A percentile compares a stretch with the other conserved stretches of the same genome.
These are phyloP conservation scores for Talaromyces nanjingensis DNA, from an alignment of 495 filamentous ascomycete genomes.

Conservation along the genomic window DNA sequence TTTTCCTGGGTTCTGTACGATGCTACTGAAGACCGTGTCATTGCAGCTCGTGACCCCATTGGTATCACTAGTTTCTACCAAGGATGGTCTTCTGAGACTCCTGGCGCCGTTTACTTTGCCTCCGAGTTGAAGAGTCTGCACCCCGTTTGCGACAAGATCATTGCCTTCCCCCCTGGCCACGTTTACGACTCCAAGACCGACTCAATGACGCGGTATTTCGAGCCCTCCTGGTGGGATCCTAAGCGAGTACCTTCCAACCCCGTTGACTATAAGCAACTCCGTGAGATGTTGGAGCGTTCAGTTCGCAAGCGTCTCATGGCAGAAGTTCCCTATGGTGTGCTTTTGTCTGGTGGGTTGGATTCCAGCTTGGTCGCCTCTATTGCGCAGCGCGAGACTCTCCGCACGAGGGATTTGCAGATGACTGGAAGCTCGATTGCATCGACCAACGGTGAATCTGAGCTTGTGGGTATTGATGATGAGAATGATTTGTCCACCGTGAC, in stretches of 20 bases:
- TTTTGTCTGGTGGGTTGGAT: conserved; percentile 92
- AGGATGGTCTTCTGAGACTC: conserved; percentile 76
- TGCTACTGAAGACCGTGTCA: conserved; percentile 79
- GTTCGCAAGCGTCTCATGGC: conserved; percentile 98
- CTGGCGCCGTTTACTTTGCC: conserved; percentile 85
- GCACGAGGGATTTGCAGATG: conserved; percentile 47
- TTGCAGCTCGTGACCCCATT: conserved; percentile 93
- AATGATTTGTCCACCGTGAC: conserved; percentile 87
- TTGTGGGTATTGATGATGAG: conserved; percentile 91
- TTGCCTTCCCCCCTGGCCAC: conserved; percentile 90
- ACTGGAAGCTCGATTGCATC: conserved; percentile 11
- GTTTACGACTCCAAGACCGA: conserved; percentile 88
- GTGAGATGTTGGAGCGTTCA: conserved; percentile 77
- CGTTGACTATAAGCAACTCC: conserved; percentile 71
- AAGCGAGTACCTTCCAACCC: conserved; percentile 67
- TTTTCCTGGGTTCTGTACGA: conserved; percentile 98
- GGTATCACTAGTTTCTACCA: conserved; percentile 97
- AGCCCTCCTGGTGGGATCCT: conserved; percentile 90
- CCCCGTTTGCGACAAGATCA: conserved; percentile 91
- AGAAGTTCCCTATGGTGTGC: conserved; percentile 94
- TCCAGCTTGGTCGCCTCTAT: conserved; percentile 93
- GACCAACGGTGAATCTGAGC: conserved; percentile 50
- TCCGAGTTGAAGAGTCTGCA: conserved; percentile 93
- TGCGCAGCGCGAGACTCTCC: conserved; percentile 82
- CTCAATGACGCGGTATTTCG: conserved; percentile 74